Base-by-base conservation (phyloP, 2,329 filamentous ascomycete genomes). In the Pseudodiploospora longispora region DNA sequence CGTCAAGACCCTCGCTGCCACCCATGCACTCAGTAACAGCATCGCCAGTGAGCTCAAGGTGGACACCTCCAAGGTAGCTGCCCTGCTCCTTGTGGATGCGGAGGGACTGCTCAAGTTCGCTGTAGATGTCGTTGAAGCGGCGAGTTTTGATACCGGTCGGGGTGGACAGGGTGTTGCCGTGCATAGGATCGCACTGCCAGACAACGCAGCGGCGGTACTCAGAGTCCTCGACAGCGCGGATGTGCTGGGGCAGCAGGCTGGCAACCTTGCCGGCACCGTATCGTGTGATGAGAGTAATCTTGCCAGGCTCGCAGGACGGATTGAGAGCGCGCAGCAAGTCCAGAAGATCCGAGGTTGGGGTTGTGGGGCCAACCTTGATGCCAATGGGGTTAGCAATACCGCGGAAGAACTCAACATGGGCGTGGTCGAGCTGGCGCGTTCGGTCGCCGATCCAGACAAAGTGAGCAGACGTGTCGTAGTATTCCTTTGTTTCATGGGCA, bases 171-270 rank as follows among this genome's bases (percentile, higher is more conserved):
- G 80, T 84, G 66, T 85, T 85, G 50, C 93, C 93, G 67, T 98
- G 93, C 93, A 98, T 98, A 27, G 93, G 93, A 66, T 98, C 93
- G 68, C 91, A 97, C 69, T 97, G 93, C 91, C 91, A 97, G 55
- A 96, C 87, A 4, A 95, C 88, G 27, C 65, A 68, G 41, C 71
- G 64, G 38, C 64, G 63, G 64, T 80, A 81, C 65, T 82, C 88
- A 46, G 85, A 90, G 55, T 75, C 75, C 63, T 93, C 85, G 28
- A 98, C 91, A 33, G 87, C 88, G 53, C 85, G 80, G 61, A 98
- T 97, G 65, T 97, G 93, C 6, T 70, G 74, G 0, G 89, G 87
- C 1, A 98, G 77, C 50, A 95, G 78, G 5, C 76, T 66, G 40
- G 79, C 72, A 36, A 98, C 87, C 54, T 85, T 86, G 36, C 71